phyloP scores from a whole-genome alignment of 306 rosid species.

The Hylodesmum podocarpum region DNA sequence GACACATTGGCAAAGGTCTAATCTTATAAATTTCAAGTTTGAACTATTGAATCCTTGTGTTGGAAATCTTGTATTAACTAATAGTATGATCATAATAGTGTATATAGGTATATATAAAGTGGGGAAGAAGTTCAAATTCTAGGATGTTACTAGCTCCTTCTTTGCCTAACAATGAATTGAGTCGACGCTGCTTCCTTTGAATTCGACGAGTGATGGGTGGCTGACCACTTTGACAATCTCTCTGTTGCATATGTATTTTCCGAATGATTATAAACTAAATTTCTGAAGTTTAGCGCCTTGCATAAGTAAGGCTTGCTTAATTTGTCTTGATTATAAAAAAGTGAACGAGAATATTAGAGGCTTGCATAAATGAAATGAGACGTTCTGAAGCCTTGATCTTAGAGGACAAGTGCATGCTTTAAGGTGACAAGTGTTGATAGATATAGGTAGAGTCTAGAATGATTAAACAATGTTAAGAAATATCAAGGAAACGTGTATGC shows the following conservation, averaged over 20 bases:
- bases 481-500: neutral
- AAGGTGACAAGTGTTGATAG: neutral
- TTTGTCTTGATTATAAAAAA: neutral
- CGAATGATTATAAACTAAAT: neutral
- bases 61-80: too few relatives aligned
- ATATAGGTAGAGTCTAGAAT: neutral
- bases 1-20: neutral
- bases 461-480: neutral
- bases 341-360: neutral
- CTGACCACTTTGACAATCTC: neutral
- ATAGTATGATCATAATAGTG: too few relatives aligned
- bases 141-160: neutral
- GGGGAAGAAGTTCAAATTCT: neutral
- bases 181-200: neutral
- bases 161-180: neutral
- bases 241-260: neutral
- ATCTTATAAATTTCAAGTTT: neutral
- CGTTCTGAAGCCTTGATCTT: neutral
- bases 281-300: neutral
- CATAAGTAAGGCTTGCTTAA: too few relatives aligned
- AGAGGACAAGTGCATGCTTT: neutral
- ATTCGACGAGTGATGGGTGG: neutral
- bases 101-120: too few relatives aligned
- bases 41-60: neutral
- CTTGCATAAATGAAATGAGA: neutral